Evolutionary conservation across 495 filamentous ascomycete genomes (phyloP).

Genomic region (Aspergillus steynii): DNA sequence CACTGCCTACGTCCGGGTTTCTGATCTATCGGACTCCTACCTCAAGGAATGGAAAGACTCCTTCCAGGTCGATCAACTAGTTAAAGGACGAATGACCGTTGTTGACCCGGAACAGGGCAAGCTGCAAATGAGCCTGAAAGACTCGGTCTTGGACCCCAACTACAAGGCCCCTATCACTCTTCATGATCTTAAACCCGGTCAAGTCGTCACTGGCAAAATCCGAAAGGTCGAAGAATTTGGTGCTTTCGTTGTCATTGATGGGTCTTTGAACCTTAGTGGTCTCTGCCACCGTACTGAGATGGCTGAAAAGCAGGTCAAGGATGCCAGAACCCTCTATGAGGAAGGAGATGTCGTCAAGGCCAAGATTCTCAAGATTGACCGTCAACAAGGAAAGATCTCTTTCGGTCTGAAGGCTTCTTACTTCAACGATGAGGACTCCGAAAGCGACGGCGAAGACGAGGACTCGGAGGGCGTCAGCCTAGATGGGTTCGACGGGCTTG

Average conservation of each 20-base stretch:
- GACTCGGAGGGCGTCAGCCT: conserved; percentile 49
- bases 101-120: conserved; percentile 65
- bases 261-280: conserved; percentile 81
- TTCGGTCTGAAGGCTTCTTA: conserved; percentile 93
- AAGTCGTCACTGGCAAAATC: conserved; percentile 82
- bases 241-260: conserved; percentile 88
- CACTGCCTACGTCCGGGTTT: conserved; percentile 78
- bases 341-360: conserved; percentile 92
- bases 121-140: conserved; percentile 82
- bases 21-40: conserved; percentile 85
- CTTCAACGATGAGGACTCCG: conserved; percentile 68
- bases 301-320: conserved; percentile 73
- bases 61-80: conserved; percentile 82
- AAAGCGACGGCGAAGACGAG: conserved; percentile 48
- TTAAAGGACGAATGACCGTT: conserved; percentile 78
- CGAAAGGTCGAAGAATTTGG: conserved; percentile 93
- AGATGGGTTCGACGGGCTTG: conserved; percentile 45
- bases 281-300: conserved; percentile 90
- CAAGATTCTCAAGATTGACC: conserved; percentile 76
- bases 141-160: conserved; percentile 76
- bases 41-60: conserved; percentile 95
- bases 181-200: conserved; percentile 71
- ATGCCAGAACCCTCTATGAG: conserved; percentile 80
- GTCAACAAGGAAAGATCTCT: conserved; percentile 69
- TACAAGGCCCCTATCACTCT: conserved; percentile 69